Percentiles rank a stretch among this genome's conserved stretches.
Evolutionary conservation across 1,284 basidiomycete species (phyloP).

Genomic region (Inonotus hispidus): DNA sequence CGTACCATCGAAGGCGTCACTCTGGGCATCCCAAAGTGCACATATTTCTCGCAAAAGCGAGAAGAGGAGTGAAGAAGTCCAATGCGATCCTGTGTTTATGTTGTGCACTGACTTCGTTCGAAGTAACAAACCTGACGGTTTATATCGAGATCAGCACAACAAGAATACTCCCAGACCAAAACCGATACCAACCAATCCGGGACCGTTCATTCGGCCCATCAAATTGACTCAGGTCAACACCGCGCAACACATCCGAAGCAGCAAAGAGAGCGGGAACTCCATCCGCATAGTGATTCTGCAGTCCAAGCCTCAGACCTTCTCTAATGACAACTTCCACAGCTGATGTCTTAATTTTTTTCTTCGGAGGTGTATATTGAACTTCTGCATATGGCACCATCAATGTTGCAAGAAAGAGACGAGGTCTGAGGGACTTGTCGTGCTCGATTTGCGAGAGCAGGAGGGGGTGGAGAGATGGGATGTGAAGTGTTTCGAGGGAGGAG

Average conservation of each 20-base stretch:
- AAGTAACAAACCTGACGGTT: conserved; percentile 60
- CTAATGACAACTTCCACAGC: conserved; percentile 69
- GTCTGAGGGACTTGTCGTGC: conserved; percentile 37
- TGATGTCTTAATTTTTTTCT: conserved; percentile 46
- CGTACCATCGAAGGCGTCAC: conserved; percentile 47
- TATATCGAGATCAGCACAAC: neutral
- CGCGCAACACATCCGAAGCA: conserved; percentile 46
- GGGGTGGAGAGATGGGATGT: conserved; percentile 36
- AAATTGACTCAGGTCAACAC: conserved; percentile 35
- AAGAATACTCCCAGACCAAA: neutral
- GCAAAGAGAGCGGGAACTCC: conserved; percentile 69
- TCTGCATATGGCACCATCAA: conserved; percentile 60
- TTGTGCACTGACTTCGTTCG: conserved; percentile 66
- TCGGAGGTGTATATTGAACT: conserved; percentile 58
- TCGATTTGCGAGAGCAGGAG: conserved; percentile 36
- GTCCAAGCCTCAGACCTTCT: conserved; percentile 81
- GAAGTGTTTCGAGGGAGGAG: conserved; percentile 27
- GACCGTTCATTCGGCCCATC: conserved; percentile 43
- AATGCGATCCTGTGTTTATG: conserved; percentile 54
- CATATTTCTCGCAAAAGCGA: conserved; percentile 70
- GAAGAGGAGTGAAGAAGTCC: conserved; percentile 71
- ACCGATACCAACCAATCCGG: conserved; percentile 45
- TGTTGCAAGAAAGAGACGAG: conserved; percentile 71
- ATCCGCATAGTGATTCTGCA: conserved; percentile 71
- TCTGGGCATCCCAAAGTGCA: conserved; percentile 41